Evolutionary conservation across 306 rosid species (phyloP).

Genomic region (Prunus fruticosa): DNA sequence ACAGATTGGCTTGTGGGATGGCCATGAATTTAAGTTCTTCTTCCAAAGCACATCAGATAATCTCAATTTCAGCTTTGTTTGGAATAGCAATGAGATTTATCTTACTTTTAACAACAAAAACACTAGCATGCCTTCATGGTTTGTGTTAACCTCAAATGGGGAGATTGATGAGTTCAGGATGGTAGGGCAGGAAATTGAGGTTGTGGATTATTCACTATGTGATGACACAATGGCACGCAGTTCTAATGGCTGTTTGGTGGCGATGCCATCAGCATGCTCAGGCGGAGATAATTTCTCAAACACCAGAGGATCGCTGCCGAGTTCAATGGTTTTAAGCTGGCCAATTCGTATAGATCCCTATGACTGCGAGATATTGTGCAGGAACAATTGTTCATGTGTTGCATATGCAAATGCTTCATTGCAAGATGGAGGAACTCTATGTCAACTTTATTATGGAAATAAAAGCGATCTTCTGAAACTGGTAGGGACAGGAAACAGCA

Average conservation of each 20-base stretch:
- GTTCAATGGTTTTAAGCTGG: background rate
- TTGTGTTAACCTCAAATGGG: constrained; percentile 19
- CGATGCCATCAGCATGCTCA: background rate
- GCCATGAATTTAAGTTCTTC: constrained; percentile 9
- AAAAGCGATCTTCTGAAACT: background rate
- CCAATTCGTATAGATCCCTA: constrained; percentile 2
- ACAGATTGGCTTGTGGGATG: constrained; percentile 24
- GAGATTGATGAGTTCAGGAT: constrained; percentile 15
- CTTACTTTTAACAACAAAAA: constrained; percentile 19
- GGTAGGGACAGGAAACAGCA: constrained; percentile 6
- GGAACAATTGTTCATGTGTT: constrained; percentile 15
- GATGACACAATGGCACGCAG: background rate
- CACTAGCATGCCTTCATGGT: constrained; percentile 1
- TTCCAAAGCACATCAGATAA: constrained; percentile 6
- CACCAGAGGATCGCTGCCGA: background rate
- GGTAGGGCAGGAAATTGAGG: constrained; percentile 13
- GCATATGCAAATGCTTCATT: constrained; percentile 13
- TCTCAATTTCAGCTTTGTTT: constrained; percentile 12
- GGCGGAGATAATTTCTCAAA: constrained; percentile 13
- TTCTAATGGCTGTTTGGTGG: background rate
- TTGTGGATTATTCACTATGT: constrained; percentile 16
- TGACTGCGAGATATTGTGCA: constrained; percentile 5
- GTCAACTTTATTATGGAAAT: constrained; percentile 5
- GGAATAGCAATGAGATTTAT: constrained; percentile 6
- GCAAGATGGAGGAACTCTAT: background rate